phyloP scores from a whole-genome alignment of 2,329 filamentous ascomycete genomes.

The Trichoderma cornu-damae region DNA sequence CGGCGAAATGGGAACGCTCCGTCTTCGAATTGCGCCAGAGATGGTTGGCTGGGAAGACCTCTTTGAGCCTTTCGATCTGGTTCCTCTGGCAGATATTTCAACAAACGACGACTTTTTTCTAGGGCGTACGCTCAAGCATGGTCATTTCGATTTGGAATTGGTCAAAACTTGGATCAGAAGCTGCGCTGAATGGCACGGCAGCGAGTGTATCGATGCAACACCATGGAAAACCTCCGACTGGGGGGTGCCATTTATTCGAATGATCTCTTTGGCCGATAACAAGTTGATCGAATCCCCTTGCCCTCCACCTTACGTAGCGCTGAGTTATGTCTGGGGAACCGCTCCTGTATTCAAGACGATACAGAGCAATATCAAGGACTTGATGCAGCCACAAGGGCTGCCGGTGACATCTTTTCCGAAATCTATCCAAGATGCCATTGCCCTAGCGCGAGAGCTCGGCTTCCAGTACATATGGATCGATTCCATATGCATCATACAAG shows the following conservation, averaged over 20 bases:
- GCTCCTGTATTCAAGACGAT: constrained; percentile 7
- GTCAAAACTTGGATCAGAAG: constrained; percentile 1
- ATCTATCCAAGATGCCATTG: constrained; percentile 17
- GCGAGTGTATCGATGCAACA: constrained; percentile 6
- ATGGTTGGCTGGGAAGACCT: constrained; percentile 10
- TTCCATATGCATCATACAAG: constrained; percentile 20
- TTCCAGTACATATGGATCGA: constrained; percentile 20
- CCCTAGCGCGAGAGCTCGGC: constrained; percentile 9
- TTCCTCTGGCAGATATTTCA: not conserved
- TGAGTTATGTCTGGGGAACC: constrained; percentile 17
- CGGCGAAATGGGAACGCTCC: constrained; percentile 3
- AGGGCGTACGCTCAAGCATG: not conserved
- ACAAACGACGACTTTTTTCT: not conserved
- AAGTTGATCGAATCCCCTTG: constrained; percentile 4
- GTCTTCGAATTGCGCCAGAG: constrained; percentile 8
- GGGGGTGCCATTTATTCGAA: constrained; percentile 10
- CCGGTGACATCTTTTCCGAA: constrained; percentile 2
- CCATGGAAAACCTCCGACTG: constrained; percentile 7
- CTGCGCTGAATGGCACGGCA: constrained; percentile 11
- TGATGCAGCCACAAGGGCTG: constrained; percentile 7
- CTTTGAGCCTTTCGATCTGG: constrained; percentile 15
- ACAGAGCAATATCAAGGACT: not conserved
- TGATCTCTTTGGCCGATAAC: constrained; percentile 8
- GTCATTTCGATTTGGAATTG: not conserved
- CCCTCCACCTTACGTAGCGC: constrained; percentile 6